These are phyloP conservation scores for Fusarium caatingaense DNA, from an alignment of 2,329 filamentous ascomycete genomes.

Conservation along the genomic window DNA sequence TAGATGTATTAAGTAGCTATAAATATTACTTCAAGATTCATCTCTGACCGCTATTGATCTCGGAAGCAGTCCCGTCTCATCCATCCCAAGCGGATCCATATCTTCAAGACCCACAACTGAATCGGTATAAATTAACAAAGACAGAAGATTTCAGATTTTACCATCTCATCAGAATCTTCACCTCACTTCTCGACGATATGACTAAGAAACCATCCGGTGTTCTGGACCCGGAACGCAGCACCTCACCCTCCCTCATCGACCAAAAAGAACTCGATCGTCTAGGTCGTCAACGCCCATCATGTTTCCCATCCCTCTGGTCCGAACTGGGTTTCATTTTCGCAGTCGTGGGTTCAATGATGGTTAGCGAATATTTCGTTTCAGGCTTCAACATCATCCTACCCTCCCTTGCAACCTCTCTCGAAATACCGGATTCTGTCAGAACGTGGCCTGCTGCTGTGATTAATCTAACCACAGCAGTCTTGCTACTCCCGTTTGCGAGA, in stretches of 20 bases:
- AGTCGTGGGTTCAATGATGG: conserved; percentile 71
- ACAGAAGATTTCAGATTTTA: neutral
- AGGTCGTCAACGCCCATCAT: conserved; percentile 69
- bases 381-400: conserved; percentile 82
- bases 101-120: neutral
- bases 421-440: conserved; percentile 69
- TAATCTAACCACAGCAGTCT: conserved; percentile 66
- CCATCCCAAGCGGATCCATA: neutral
- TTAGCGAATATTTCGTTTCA: conserved; percentile 79
- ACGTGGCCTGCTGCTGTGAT: conserved; percentile 75
- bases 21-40: too few relatives aligned
- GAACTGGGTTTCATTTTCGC: conserved; percentile 73
- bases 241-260: conserved; percentile 11
- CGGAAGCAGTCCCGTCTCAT: neutral
- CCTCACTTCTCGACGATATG: neutral
- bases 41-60: neutral
- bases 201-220: conserved; percentile 2
- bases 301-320: conserved; percentile 63
- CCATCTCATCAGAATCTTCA: neutral
- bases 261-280: conserved; percentile 65
- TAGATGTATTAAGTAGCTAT: neutral
- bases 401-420: conserved; percentile 68
- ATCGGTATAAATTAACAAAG: neutral
- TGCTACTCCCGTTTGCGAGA: conserved; percentile 72
- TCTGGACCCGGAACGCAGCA: neutral